Evolutionary conservation across 106 monocot species (phyloP).

Genomic region (Alisma plantagoaquatica): DNA sequence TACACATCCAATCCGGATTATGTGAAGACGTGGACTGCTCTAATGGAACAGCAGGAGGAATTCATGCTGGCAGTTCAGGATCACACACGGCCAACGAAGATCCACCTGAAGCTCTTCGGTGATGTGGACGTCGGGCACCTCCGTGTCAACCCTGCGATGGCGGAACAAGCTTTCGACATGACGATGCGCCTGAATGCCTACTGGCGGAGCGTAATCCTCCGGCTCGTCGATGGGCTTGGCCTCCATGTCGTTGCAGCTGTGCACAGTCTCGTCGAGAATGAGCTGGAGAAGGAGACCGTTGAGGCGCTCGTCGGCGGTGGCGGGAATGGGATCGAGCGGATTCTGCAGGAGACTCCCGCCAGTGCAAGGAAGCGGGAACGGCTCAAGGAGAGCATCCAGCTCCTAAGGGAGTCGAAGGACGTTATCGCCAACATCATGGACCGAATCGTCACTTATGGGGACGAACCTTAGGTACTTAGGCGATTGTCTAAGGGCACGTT

Average conservation of each 20-base stretch:
- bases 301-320: constrained; percentile 19
- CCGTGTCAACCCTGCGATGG: neutral
- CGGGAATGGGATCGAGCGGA: constrained; percentile 28
- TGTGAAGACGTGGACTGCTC: neutral
- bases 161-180: constrained; percentile 9
- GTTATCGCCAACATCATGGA: constrained; percentile 39
- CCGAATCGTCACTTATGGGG: too few relatives aligned
- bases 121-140: constrained; percentile 8
- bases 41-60: neutral
- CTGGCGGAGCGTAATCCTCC: neutral
- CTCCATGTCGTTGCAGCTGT: constrained; percentile 2
- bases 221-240: constrained; percentile 1
- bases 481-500: too few relatives aligned
- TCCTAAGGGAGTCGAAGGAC: constrained; percentile 42
- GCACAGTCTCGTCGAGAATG: constrained; percentile 10
- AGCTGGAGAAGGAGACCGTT: constrained; percentile 27
- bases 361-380: constrained; percentile 38
- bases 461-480: too few relatives aligned
- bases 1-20: constrained; percentile 9
- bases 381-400: constrained; percentile 31
- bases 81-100: neutral
- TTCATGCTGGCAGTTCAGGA: neutral
- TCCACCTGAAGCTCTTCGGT: constrained; percentile 1
- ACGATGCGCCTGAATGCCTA: constrained; percentile 7
- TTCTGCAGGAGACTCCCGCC: constrained; percentile 37